phyloP scores from a whole-genome alignment of 78 protist species.

The Parvularia atlantis region DNA sequence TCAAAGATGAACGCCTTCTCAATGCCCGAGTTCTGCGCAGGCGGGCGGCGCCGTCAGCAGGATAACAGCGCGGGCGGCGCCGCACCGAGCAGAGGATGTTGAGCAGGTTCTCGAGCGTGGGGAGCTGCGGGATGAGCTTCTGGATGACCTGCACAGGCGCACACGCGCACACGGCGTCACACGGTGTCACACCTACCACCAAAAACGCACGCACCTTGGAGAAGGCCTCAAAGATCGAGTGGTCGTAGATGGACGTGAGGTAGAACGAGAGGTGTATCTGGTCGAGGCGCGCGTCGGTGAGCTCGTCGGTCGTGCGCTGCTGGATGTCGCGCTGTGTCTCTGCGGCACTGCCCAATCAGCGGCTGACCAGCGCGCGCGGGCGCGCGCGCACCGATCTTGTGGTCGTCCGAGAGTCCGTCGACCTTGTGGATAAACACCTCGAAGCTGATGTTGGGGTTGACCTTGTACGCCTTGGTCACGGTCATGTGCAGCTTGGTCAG shows the following conservation, averaged over 20 bases:
- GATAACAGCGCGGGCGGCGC: too few species aligned
- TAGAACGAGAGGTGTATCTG: slow-evolving; percentile 67
- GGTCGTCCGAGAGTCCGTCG: slow-evolving; percentile 79
- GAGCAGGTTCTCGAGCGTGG: slow-evolving; percentile 80
- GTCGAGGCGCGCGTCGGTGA: slow-evolving; percentile 19
- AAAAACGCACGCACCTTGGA: too few species aligned
- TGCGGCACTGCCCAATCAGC: too few species aligned
- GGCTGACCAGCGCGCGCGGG: not conserved
- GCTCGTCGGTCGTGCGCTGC: slow-evolving; percentile 64
- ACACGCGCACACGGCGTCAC: too few species aligned
- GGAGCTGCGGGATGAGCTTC: slow-evolving; percentile 85
- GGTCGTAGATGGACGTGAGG: slow-evolving; percentile 93
- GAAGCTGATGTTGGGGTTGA: slow-evolving; percentile 66
- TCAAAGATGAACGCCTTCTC: slow-evolving; percentile 93
- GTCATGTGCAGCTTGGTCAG: slow-evolving; percentile 49
- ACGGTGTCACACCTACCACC: too few species aligned
- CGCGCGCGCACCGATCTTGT: slow-evolving; percentile 39
- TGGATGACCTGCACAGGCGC: too few species aligned
- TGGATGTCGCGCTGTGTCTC: slow-evolving; percentile 78
- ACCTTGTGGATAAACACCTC: slow-evolving; percentile 94
- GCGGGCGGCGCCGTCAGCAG: too few species aligned
- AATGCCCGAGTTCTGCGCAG: slow-evolving; percentile 60
- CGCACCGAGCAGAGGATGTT: slow-evolving; percentile 71
- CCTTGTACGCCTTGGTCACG: slow-evolving; percentile 39
- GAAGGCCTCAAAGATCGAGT: slow-evolving; percentile 90